Base-by-base conservation (phyloP, 441 rosid species). In the Raphanus hybrid region DNA sequence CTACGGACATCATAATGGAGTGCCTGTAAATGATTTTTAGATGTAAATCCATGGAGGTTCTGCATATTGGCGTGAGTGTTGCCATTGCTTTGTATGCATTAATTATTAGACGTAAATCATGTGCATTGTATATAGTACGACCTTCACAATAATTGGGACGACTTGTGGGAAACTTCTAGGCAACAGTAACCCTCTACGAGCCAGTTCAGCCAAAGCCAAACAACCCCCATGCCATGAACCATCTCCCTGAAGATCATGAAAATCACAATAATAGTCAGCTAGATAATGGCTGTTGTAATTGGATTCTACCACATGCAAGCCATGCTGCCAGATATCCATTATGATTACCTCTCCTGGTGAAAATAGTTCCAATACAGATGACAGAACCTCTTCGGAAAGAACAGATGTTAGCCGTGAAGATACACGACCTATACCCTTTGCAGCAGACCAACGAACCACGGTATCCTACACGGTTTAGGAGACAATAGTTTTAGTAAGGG, bases 171-270 rank as follows among this genome's bases (percentile, higher is more conserved):
- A 92, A 89, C 94, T 89, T 76, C 79, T 83, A 45, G 99, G 99
- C 76, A 93, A 84, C 75, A 95, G 91, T 86, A 95, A 83, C 58
- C 99, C 98, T 89, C 99, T 86, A 64, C 97, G 92, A 62, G 97
- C 94, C 75, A 95, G 83, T 84, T 95, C 97, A 72, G 99, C 99
- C 80, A 93, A 84, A 58, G 99, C 92, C 82, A 93, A 86, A 91
- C 99, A 95, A 78, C 96, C 98, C 37, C 99, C 99, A 86, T 93
- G 99, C 98, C 99, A 95, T 12, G 99, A 91, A 77, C 97, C 98
- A 87, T 95, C 99, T 78, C 98, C 97, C 99, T 95, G 84, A 75
- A 78, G 80, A 86, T 61, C 63, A 76, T 61, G 70, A 76, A 39
- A 59, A 60, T 64, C 34, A 75, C 59, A 80, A 80, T 48, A 64